Base-by-base conservation (phyloP, 177 flowering plant species). In the Vitis hybrid region DNA sequence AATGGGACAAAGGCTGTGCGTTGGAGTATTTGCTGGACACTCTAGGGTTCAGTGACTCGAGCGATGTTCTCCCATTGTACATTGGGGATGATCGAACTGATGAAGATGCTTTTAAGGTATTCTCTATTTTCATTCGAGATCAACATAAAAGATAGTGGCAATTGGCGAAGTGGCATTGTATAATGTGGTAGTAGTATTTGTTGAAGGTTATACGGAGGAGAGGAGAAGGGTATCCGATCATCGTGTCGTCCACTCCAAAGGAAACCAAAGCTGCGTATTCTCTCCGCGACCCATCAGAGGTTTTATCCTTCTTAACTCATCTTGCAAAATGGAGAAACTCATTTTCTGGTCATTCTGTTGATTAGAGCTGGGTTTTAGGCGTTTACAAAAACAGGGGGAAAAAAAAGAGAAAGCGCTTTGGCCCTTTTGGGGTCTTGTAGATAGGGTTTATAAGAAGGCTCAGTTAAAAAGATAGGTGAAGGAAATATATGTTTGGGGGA, bases 1-100 rank as follows among this genome's bases (percentile, higher is more conserved):
- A 84, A 32, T 88, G 92, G 90, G 75, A 88, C 85, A 88, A 88
- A 77, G 92, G 92, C 1, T 62, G 84, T 72, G 92, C 92, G 6
- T 60, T 88, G 6, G 80, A 79, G 32, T 87, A 85, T 67, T 76
- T 86, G 14, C 81, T 87, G 6, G 83, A 87, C 7, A 78, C 85
- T 23, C 80, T 85, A 10, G 92, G 88, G 10, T 75, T 80, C 14
- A 70, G 72, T 40, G 68, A 72, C 45, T 74, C 82, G 2, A 66
- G 15, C 45, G 77, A 84, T 74, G 84, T 84, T 60, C 72, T 87
- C 10, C 89, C 92, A 0, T 2, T 88, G 5, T 88, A 87, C 70
- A 79, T 88, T 9, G 92, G 92, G 1, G 92, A 88, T 72, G 92
- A 88, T 69, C 77, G 76, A 67, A 88, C 90, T 2, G 92, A 88